Conservation (phyloP, 371 early-diverging fungal species). For the Mucor racemosus region DNA sequence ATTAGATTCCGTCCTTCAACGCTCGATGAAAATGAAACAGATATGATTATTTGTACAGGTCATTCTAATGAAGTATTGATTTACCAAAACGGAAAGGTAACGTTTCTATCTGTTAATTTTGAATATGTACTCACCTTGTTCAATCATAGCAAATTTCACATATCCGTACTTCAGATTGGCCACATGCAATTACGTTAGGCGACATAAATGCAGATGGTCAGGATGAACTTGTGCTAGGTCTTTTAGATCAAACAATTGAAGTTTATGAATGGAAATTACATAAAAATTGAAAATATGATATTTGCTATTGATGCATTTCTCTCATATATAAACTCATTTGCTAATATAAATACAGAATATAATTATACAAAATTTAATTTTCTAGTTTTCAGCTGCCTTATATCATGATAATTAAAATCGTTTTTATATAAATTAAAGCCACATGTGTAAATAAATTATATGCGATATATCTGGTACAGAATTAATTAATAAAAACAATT, state of each 20-base stretch:
- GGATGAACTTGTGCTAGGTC: constrained; percentile 50
- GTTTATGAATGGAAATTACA: constrained; percentile 37
- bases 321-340: no score
- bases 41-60: constrained; percentile 51
- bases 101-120: background rate
- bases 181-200: constrained; percentile 45
- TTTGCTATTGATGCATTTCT: no score
- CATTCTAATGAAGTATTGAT: constrained; percentile 40
- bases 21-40: constrained; percentile 35
- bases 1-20: constrained; percentile 37
- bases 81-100: constrained; percentile 48
- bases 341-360: no score
- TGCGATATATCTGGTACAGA: no score
- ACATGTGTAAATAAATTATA: no score
- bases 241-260: constrained; percentile 47
- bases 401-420: no score
- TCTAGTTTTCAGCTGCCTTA: no score
- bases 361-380: no score
- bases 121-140: background rate
- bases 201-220: constrained; percentile 54
- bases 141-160: constrained; percentile 30
- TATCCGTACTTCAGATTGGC: constrained; percentile 49
- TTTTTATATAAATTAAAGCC: no score
- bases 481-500: no score
- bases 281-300: background rate